Percentiles rank a stretch among this genome's conserved stretches.
Evolutionary conservation across 805 yeast species (phyloP).

Genomic region (Suhomyces prunicola): DNA sequence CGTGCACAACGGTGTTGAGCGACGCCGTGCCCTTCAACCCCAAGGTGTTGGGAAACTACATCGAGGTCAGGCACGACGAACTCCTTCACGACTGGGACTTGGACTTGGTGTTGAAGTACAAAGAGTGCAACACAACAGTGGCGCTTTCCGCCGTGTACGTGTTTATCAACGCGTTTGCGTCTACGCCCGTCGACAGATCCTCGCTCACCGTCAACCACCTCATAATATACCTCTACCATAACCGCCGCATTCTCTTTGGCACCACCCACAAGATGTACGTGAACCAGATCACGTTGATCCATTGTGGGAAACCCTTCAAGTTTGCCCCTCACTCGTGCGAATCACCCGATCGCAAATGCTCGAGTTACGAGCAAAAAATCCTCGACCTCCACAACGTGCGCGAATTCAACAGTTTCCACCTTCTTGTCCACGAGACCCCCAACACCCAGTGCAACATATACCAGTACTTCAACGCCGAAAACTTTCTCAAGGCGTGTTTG

Average conservation of each 20-base stretch:
- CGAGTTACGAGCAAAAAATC: not conserved
- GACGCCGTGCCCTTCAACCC: slow-evolving; percentile 6
- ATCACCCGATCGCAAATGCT: not conserved
- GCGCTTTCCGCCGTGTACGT: slow-evolving; percentile 14
- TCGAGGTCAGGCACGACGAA: slow-evolving; percentile 3
- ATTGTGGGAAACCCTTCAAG: slow-evolving; percentile 15
- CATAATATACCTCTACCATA: slow-evolving; percentile 15
- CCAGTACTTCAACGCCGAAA: slow-evolving; percentile 12
- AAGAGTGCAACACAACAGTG: slow-evolving; percentile 13
- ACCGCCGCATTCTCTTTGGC: slow-evolving; percentile 8
- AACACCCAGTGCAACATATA: slow-evolving; percentile 4
- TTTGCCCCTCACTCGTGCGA: slow-evolving; percentile 11
- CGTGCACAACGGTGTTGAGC: slow-evolving; percentile 14
- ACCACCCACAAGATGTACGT: slow-evolving; percentile 4
- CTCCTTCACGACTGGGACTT: not conserved
- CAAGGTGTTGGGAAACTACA: slow-evolving; percentile 8
- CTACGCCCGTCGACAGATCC: not conserved
- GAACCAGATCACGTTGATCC: slow-evolving; percentile 18
- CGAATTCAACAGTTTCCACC: slow-evolving; percentile 9
- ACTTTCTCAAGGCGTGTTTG: slow-evolving; percentile 6
- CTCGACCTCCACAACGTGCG: not conserved
- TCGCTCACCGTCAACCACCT: slow-evolving; percentile 19
- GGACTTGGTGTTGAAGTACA: slow-evolving; percentile 7
- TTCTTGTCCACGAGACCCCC: slow-evolving; percentile 1
- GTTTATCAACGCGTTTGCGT: slow-evolving; percentile 11